These are phyloP conservation scores for Suillus ampliporus DNA, from an alignment of 768 basidiomycete genomes.

Conservation along the genomic window DNA sequence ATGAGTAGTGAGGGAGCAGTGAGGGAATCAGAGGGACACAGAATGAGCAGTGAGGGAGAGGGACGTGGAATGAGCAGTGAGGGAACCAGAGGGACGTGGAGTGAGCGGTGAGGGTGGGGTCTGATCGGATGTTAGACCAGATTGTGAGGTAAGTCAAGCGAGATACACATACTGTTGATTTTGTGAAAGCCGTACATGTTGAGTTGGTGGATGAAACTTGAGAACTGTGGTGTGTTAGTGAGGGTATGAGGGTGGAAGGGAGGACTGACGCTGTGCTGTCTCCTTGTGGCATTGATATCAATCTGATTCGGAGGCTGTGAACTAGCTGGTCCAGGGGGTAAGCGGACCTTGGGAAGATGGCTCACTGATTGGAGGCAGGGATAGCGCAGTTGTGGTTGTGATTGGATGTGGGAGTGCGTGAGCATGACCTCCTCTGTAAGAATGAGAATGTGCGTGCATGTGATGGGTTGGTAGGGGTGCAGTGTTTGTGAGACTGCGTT, in stretches of 20 bases:
- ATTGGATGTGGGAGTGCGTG: conserved; percentile 32
- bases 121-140: too few species aligned
- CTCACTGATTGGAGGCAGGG: conserved; percentile 31
- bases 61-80: too few species aligned
- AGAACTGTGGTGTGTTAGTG: conserved; percentile 60
- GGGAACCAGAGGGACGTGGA: too few species aligned
- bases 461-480: conserved; percentile 28
- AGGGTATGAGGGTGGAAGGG: conserved; percentile 15
- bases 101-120: conserved; percentile 50
- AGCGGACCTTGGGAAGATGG: conserved; percentile 29
- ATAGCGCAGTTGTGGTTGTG: conserved; percentile 38
- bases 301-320: conserved; percentile 23
- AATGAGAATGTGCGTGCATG: conserved; percentile 33
- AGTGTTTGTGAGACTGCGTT: conserved; percentile 63
- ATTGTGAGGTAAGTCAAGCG: too few species aligned
- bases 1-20: too few species aligned
- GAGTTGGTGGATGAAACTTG: conserved; percentile 91
- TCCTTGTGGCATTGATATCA: conserved; percentile 40
- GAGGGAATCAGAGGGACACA: too few species aligned
- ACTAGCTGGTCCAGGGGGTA: conserved; percentile 26
- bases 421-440: conserved; percentile 20
- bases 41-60: conserved; percentile 38
- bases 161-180: conserved; percentile 90
- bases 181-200: conserved; percentile 98
- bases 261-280: conserved; percentile 73